Base-by-base conservation (phyloP, 192 early-diverging fungal genomes). In the Phycomyces nitens region DNA sequence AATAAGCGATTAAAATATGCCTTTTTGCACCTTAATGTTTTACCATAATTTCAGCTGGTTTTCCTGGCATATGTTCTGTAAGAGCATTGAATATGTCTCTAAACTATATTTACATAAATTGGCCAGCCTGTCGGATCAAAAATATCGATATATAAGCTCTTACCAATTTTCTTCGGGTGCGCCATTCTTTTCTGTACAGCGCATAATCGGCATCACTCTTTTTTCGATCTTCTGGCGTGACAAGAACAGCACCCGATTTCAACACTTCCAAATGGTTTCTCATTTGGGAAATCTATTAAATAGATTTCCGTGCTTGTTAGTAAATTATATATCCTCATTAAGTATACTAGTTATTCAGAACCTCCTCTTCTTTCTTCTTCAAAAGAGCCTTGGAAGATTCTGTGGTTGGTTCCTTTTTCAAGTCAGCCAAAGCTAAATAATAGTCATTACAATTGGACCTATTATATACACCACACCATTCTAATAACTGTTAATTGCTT, bases 141-240 rank as follows among this genome's bases (percentile, higher is more conserved):
- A 53, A 20, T 4, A 5, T 23, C 20, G 9, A 20, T 23, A 12
- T 7, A 20, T 23, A 52, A 3, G 24, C 20, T 9, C 47, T 62
- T 62, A 62, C 60, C 24, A 39, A 52, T 11, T 15, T 49, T 11
- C 38, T 51, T 51, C 60, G 49, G 27, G 49, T 62, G 20, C 52
- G 49, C 60, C 60, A 62, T 40, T 52, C 29, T 21, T 62, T 49
- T 14, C 21, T 20, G 21, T 52, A 52, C 29, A 24, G 26, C 29
- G 7, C 40, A 40, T 42, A 41, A 1, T 63, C 51, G 1, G 38
- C 23, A 5, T 63, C 51, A 1, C 15, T 14, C 3, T 34, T 27
- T 10, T 41, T 27, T 42, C 52, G 52, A 26, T 63, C 44, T 27
- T 63, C 62, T 18, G 21, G n/a, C 15, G 52, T 26, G 2, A 63